Evolutionary conservation across 1,139 yeast species (phyloP), one percentile per base, ranked within the genome.

Genomic region (Suhomyces taliae): DNA sequence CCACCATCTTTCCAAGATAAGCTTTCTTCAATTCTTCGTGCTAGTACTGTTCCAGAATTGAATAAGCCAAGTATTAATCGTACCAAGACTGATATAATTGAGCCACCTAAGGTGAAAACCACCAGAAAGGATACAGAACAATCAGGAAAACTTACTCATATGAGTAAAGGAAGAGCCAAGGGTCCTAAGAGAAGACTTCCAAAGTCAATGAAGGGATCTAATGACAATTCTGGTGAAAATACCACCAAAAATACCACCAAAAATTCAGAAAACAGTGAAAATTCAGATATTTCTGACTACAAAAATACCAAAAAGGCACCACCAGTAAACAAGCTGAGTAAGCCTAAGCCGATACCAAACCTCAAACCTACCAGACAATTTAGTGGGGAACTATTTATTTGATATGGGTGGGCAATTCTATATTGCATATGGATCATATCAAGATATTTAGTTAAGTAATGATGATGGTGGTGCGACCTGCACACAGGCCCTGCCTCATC

Each of bases 121-220:
- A 39, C 44, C 24, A 39, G 49, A 37, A 49, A 43, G 34, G 55
- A 48, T 12, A 39, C 53, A 6, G 10, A 33, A 1, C 46, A 41
- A 32, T 49, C 54, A 6, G 62, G 54, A 37, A 69, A 72, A 45
- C 67, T 86, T 48, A 70, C 67, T 0, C 95, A 87, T 58, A 68
- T 80, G 9, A 86, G 79, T 40, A 87, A 86, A 60, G 56, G 68
- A 1, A 72, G 96, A 51, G 70, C 90, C 5, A 82, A 77, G 56
- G 96, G 96, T 0, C 96, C 96, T 2, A 84, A 79, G 60, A 72
- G 96, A 59, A 75, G 87, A 52, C 74, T 83, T 35, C 95, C 95
- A 0, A 76, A 71, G 37, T 42, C 40, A 7, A 47, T 46, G 41
- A 39, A 38, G 15, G 40, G 40, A 9, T n/a, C 14, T 19, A 19